Evolutionary conservation across 768 basidiomycete species (phyloP), one percentile per base, ranked within the genome.

Genomic region (Xanthoconium purpureum): DNA sequence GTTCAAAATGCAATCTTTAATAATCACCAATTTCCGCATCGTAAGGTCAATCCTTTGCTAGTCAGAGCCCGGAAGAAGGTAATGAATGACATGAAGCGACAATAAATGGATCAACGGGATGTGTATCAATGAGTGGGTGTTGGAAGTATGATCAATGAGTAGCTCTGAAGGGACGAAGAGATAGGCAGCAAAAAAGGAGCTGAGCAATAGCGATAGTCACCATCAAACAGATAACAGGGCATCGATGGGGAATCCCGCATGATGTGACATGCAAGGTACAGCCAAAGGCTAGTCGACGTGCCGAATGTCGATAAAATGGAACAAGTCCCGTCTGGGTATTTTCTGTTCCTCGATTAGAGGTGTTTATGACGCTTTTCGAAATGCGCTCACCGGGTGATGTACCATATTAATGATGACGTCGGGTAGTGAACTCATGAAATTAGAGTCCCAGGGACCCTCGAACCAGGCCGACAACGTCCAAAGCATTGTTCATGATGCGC

Each of bases 401-500:
- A 10, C 20, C 20, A 11, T 24, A n/a, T n/a, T n/a, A n/a, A n/a
- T n/a, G n/a, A n/a, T n/a, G n/a, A n/a, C n/a, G n/a, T n/a, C n/a
- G n/a, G n/a, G n/a, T n/a, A n/a, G n/a, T n/a, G 5, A 39, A 30
- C n/a, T 5, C 11, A 3, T 32, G 5, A 2, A 12, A 3, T 36
- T 57, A 58, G 20, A 39, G 14, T 20, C 50, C 30, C 17, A 60
- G 33, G 24, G 59, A 51, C n/a, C 44, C 53, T 2, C 61, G 50
- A 20, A 63, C 51, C 51, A 55, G 47, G 15, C 45, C 57, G 39
- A 63, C 58, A 10, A 64, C 33, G 10, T 60, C 54, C 40, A 59
- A 9, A 0, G 61, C 51, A 10, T 63, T 14, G 11, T 63, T 64
- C 49, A 63, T 28, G 15, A 63, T 63, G 15, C 54, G 54, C 15